phyloP scores from a whole-genome alignment of 305 asterid species.

The Withania somnifera region DNA sequence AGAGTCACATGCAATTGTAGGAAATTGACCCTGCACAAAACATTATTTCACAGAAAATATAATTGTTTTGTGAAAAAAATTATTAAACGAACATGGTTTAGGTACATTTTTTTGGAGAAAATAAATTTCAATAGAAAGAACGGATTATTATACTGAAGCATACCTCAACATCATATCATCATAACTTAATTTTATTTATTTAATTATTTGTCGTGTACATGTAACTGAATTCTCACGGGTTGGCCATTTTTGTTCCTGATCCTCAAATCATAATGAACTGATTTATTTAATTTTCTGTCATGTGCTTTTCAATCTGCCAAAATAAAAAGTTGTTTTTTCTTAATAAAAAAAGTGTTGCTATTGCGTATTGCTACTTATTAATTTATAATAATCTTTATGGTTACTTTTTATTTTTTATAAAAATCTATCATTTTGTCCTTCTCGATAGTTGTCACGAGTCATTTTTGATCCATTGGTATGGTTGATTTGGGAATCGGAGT shows the following conservation, averaged over 20 bases:
- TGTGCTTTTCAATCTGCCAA: conserved; percentile 15
- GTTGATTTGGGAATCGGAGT: too few relatives aligned
- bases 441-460: too few relatives aligned
- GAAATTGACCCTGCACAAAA: neutral
- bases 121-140: neutral
- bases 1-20: conserved; percentile 1
- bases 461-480: too few relatives aligned
- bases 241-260: neutral
- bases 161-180: neutral
- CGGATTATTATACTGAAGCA: neutral
- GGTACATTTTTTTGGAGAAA: neutral
- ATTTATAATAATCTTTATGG: too few relatives aligned
- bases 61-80: neutral
- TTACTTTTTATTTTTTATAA: too few relatives aligned
- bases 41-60: neutral
- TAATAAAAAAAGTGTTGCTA: neutral
- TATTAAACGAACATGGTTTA: conserved; percentile 20
- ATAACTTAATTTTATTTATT: conserved; percentile 1
- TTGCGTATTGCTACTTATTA: neutral
- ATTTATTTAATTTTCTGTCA: conserved; percentile 8
- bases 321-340: neutral
- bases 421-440: too few relatives aligned
- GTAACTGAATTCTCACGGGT: conserved; percentile 1
- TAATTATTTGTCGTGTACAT: neutral
- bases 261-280: neutral